phyloP scores from a whole-genome alignment of 208 protist genomes.

The Lotmaria passim region DNA sequence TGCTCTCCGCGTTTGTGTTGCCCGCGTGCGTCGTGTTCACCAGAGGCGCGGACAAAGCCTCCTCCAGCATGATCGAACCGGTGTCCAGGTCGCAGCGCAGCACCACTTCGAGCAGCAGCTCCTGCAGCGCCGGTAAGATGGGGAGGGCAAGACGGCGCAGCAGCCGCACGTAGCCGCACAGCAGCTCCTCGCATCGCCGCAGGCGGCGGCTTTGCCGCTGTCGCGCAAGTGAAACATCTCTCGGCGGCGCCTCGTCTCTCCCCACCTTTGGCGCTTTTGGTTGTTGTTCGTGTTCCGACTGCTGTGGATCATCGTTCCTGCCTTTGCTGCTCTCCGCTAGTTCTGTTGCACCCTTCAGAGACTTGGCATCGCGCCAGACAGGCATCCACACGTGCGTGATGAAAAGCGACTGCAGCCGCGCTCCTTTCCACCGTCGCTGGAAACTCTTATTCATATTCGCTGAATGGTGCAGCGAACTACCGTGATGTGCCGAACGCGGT shows the following conservation, averaged over 20 bases:
- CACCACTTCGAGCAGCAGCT: slow-evolving; percentile 26
- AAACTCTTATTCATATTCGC: too few species aligned
- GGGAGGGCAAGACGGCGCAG: slow-evolving; percentile 16
- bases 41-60: not conserved
- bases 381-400: slow-evolving; percentile 15
- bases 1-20: not conserved
- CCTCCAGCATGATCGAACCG: not conserved
- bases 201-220: slow-evolving; percentile 1
- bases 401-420: slow-evolving; percentile 16
- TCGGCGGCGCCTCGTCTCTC: too few species aligned
- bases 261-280: not conserved
- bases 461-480: too few species aligned
- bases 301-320: too few species aligned
- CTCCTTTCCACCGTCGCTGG: not conserved
- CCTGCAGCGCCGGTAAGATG: slow-evolving; percentile 5
- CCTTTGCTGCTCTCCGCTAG: not conserved
- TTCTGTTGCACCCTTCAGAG: not conserved
- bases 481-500: too few species aligned
- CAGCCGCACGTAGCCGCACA: slow-evolving; percentile 29
- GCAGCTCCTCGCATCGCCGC: slow-evolving; percentile 16
- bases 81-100: slow-evolving; percentile 13
- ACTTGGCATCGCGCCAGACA: slow-evolving; percentile 16
- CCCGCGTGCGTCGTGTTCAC: not conserved
- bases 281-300: too few species aligned
- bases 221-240: too few species aligned